Evolutionary conservation across 2,329 filamentous ascomycete genomes (phyloP), one percentile per base, ranked within the genome.

Genomic region (Alternaria dauci): DNA sequence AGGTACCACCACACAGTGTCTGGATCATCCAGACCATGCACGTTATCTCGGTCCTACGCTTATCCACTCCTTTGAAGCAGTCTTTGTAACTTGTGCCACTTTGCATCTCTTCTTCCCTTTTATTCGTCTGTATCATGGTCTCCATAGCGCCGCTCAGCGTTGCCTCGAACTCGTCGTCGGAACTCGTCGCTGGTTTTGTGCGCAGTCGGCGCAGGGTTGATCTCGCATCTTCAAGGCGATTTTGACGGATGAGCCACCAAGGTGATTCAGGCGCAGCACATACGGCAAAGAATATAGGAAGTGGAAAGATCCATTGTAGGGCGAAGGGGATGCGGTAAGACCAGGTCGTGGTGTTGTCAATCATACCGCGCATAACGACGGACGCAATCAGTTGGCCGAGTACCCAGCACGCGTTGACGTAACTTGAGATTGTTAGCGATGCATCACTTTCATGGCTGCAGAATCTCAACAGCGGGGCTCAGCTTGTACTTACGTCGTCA

Each of bases 71-170:
- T 75, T 85, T 89, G 84, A 96, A 95, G 80, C 92, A 96, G 75
- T 96, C 92, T 68, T 85, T 78, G 77, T 94, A 96, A 52, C 85
- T 88, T 4, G 90, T 87, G 28, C 91, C 91, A 8, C 81, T 81
- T 46, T 63, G 57, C 26, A 91, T 89, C 76, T 85, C 80, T 71
- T 91, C 84, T 75, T 96, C 92, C 8, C 94, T 81, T 0, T 89
- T 89, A 2, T 91, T 92, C 0, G 92, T 96, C 72, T 94, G 91
- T 1, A 91, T 86, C 89, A 96, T 95, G 89, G 94, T 52, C 11
- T 58, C 52, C 28, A 60, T 46, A 8, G 53, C 48, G 20, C 52
- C 30, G n/a, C 32, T 26, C n/a, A 64, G 20, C 2, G 30, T 34
- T 5, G 26, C 25, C 1, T 62, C 53, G 5, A 61, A 67, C 1